phyloP scores from a whole-genome alignment of 495 filamentous ascomycete genomes.

The Penicillium simplicissimum region DNA sequence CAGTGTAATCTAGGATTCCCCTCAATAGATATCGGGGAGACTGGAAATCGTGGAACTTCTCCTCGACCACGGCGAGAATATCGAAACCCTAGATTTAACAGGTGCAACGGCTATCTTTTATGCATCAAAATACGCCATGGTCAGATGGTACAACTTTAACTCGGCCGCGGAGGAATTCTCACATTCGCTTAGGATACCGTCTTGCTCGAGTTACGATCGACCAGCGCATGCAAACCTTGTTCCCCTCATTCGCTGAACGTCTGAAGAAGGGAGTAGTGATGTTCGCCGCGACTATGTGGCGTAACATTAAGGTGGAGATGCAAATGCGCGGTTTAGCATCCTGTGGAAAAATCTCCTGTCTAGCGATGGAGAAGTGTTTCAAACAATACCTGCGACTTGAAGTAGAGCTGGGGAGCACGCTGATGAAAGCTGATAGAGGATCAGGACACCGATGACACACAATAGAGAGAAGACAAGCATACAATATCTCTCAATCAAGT shows the following conservation, averaged over 20 bases:
- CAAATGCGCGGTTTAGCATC: too few species aligned
- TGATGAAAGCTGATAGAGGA: too few species aligned
- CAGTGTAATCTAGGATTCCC: too few species aligned
- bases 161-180: neutral
- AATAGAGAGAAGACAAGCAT: too few species aligned
- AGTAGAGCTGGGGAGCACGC: too few species aligned
- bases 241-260: neutral
- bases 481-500: too few species aligned
- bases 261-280: neutral
- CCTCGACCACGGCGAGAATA: neutral
- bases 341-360: too few species aligned
- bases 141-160: neutral
- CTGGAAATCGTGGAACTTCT: neutral
- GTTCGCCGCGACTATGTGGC: neutral
- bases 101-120: neutral
- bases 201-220: neutral
- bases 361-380: too few species aligned
- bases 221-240: neutral
- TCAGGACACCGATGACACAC: too few species aligned
- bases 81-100: neutral
- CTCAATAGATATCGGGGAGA: neutral
- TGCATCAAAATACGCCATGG: neutral
- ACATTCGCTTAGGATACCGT: neutral
- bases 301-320: too few species aligned
- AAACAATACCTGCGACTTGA: too few species aligned